Base-by-base conservation (phyloP, 2,329 filamentous ascomycete species). In the Thielaviopsis ethacetica region DNA sequence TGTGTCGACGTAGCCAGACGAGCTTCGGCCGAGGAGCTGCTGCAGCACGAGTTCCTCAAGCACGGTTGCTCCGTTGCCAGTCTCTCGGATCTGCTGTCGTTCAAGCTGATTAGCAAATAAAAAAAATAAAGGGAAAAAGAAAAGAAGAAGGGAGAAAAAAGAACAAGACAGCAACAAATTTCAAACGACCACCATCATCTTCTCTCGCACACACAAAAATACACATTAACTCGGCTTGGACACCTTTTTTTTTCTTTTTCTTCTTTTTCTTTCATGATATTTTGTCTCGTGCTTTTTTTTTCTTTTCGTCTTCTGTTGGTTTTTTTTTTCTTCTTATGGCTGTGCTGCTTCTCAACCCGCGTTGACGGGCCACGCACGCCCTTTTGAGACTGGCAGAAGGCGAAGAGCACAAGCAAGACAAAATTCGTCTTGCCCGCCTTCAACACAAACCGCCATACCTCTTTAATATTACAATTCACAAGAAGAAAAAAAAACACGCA, bases 1-100 rank as follows among this genome's bases (percentile, higher is more conserved):
- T 97, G 93, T 67, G 93, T 98, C 53, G 91, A 97, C 67, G 91
- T 98, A 67, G 91, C 91, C 76, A 91, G 86, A 69, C 83, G 93
- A 69, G 93, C 93, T 13, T 95, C 89, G 26, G 90, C 93, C 0
- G 82, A 88, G 62, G 93, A 98, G 73, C 77, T 98, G 55, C 76
- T 97, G 62, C 82, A 84, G 62, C 91, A 97, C 69, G 93, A 97
- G 66, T 98, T 98, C 76, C 73, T 98, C 68, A 90, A 91, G 76
- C 87, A 88, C 66, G 91, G 93, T 21, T 97, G 91, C 75, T 84
- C 84, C 58, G 76, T 93, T 59, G 79, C 79, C 53, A 95, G 87
- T 70, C 76, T 98, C 64, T 84, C 90, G 19, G 91, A 95, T 67
- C 75, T 98, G 63, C 78, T 98, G 62, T 84, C 87, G 58, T 98